Evolutionary conservation across 164 flowering plant genomes (phyloP).

Genomic region (Kalanchoe fedtschenkoi): DNA sequence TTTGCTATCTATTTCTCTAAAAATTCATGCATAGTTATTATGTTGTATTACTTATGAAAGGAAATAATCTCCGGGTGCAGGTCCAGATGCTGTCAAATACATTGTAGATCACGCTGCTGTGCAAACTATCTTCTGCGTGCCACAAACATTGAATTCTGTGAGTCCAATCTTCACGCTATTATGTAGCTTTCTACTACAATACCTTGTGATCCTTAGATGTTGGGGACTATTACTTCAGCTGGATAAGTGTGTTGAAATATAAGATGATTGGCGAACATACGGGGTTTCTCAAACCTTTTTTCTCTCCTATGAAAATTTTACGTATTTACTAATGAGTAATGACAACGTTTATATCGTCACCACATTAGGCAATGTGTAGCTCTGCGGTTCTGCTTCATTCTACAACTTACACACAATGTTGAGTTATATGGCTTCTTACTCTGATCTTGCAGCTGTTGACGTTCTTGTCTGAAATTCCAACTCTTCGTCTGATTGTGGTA

Average conservation of each 20-base stretch:
- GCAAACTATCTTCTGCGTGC: slow-evolving; percentile 67
- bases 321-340: background rate
- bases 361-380: background rate
- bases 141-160: slow-evolving; percentile 52
- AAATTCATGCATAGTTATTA: background rate
- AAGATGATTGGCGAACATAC: background rate
- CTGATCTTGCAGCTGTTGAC: slow-evolving; percentile 43
- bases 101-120: slow-evolving; percentile 55
- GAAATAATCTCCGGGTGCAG: slow-evolving; percentile 27
- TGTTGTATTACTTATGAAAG: background rate
- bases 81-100: slow-evolving; percentile 86
- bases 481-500: slow-evolving; percentile 68
- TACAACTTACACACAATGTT: background rate
- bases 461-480: slow-evolving; percentile 60
- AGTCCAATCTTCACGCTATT: slow-evolving; percentile 24
- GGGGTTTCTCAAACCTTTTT: background rate
- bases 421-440: background rate
- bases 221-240: background rate
- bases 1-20: background rate
- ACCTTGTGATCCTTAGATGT: background rate
- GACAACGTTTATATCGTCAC: background rate
- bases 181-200: background rate
- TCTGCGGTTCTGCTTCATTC: background rate
- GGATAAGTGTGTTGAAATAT: background rate
- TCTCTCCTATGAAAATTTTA: background rate